Base-by-base conservation (phyloP, 306 rosid genomes). In the Castanea mollissima region DNA sequence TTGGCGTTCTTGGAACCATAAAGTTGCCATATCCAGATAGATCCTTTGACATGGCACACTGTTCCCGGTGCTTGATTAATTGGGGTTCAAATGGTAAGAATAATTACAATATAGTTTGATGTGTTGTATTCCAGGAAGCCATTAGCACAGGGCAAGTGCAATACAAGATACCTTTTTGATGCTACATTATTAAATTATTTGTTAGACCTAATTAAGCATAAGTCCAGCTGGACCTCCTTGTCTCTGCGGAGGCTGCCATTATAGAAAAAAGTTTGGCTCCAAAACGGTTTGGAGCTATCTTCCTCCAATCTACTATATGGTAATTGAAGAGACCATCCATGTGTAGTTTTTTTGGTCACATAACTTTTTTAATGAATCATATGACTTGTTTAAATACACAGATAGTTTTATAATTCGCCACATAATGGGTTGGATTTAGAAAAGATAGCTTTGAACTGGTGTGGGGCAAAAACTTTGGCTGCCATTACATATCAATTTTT, bases 1-100 rank as follows among this genome's bases (percentile, higher is more conserved):
- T 93, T 59, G 96, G 96, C 8, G 97, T 93, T 81, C 92, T 93
- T 32, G 97, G 94, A 82, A 89, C 92, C 72, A 85, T 93, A 81
- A 89, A 80, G 94, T 84, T 93, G 54, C 92, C 97, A 34, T 93
- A 86, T 80, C 96, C 97, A 75, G 78, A 94, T 54, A 88, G 92
- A 79, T 67, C 96, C 55, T 93, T 93, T 20, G 97, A 93, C 89
- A 91, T 93, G 96, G 96, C 97, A 38, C 96, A 93, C 54, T 93
- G 97, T 83, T 93, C 97, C 78, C 96, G 90, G 77, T 93, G 94
- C 83, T 85, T 88, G 91, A 93, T 93, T 83, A 89, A 80, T 5
- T 93, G 97, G 97, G 90, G 88, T 81, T 86, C 73, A 78, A 88
- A 90, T 81, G 97, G 97, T 92, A 78, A 86, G 91, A 55, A 70